These are phyloP conservation scores for Yamadazyma olivae DNA, from an alignment of 805 yeast genomes.

Conservation along the genomic window DNA sequence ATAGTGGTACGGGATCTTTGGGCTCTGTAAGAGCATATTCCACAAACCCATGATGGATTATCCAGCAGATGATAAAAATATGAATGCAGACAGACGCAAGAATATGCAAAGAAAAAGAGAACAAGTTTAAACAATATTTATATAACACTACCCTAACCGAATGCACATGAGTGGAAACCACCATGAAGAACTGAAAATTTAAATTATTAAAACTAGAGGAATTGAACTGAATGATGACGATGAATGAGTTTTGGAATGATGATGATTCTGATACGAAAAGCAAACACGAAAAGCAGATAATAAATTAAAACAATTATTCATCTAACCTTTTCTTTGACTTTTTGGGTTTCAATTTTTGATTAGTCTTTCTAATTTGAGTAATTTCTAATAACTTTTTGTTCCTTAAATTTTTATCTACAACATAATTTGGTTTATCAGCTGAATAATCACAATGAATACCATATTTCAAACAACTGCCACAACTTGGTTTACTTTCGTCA, in stretches of 20 bases:
- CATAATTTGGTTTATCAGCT: constrained; percentile 36
- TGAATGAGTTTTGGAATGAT: not conserved
- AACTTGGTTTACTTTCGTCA: constrained; percentile 37
- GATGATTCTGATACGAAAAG: too few species aligned
- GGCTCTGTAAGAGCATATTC: too few species aligned
- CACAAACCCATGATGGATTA: too few species aligned
- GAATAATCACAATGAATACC: constrained; percentile 43
- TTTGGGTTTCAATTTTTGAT: constrained; percentile 10
- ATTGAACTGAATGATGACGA: too few species aligned
- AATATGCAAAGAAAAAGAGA: too few species aligned
- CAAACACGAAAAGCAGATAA: not conserved
- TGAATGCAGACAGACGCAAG: too few species aligned
- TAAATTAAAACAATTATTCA: not conserved
- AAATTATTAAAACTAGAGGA: not conserved
- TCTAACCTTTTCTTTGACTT: constrained; percentile 5
- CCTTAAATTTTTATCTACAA: constrained; percentile 30
- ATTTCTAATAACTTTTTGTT: constrained; percentile 32
- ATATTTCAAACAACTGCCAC: constrained; percentile 35
- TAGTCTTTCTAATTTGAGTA: constrained; percentile 23
- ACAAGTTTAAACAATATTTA: not conserved
- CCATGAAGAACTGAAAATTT: constrained; percentile 1
- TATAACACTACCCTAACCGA: not conserved
- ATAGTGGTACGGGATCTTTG: too few species aligned
- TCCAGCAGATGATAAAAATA: too few species aligned
- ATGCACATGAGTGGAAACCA: not conserved